These are phyloP conservation scores for Cyclotella atomus DNA, from an alignment of 108 stramenopile species.

Conservation along the genomic window DNA sequence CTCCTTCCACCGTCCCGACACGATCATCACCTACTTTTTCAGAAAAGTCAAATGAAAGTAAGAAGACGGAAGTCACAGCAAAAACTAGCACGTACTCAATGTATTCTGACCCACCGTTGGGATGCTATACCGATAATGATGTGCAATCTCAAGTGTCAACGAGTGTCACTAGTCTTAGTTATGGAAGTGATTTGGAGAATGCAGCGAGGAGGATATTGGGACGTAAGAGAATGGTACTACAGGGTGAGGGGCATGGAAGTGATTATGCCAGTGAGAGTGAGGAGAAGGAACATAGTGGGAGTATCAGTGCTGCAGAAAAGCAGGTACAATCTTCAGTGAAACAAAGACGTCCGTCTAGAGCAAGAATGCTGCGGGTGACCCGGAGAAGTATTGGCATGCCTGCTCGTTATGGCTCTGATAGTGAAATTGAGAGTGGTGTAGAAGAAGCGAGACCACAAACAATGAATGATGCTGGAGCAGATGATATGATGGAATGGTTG, in stretches of 20 bases:
- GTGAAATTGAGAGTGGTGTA: not conserved
- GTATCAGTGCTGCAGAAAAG: no score
- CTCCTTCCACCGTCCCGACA: no score
- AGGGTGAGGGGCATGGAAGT: not conserved
- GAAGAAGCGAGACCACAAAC: no score
- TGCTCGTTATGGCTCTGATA: not conserved
- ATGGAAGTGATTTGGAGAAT: conserved; percentile 30
- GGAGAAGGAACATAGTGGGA: not conserved
- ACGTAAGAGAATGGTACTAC: not conserved
- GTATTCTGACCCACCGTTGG: not conserved
- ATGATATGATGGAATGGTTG: not conserved
- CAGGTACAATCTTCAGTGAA: no score
- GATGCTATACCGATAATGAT: not conserved
- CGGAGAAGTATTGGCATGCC: not conserved
- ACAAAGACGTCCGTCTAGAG: conserved; percentile 1
- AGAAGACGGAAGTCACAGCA: no score
- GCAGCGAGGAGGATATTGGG: conserved; percentile 39
- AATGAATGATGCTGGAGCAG: not conserved
- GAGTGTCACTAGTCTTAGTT: not conserved
- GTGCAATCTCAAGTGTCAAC: conserved; percentile 5
- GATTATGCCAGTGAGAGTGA: not conserved
- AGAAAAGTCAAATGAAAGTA: no score
- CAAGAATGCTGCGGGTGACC: not conserved
- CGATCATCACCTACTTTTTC: no score
- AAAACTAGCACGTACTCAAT: no score